phyloP scores from a whole-genome alignment of 208 protist species.

The Phytomonas sp. region DNA sequence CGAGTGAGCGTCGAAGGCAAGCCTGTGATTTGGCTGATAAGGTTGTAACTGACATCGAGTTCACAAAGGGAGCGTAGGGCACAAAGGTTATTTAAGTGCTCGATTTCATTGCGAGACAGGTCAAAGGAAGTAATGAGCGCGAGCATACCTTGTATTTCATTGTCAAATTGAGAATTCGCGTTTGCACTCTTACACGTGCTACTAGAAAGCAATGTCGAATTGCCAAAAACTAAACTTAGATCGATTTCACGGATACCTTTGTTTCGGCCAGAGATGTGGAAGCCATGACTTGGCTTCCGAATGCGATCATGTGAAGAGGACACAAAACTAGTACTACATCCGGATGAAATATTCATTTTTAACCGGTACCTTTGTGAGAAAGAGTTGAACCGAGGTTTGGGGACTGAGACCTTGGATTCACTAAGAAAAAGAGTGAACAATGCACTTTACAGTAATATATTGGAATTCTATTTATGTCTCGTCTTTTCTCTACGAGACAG shows the following conservation, averaged over 20 bases:
- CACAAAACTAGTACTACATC: neutral
- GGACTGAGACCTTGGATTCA: neutral
- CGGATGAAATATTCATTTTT: neutral
- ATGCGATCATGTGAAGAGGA: neutral
- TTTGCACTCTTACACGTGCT: neutral
- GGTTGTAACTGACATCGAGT: constrained; percentile 72
- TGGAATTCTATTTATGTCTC: neutral
- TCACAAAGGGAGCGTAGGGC: constrained; percentile 38
- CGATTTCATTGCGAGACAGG: constrained; percentile 71
- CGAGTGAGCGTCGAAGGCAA: constrained; percentile 58
- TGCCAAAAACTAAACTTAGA: constrained; percentile 55
- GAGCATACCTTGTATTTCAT: constrained; percentile 22
- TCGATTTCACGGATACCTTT: constrained; percentile 71
- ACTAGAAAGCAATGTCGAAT: constrained; percentile 25
- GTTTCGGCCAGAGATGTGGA: constrained; percentile 53
- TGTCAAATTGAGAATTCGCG: neutral
- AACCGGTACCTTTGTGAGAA: neutral
- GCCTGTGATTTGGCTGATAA: constrained; percentile 29
- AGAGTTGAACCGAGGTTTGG: neutral
- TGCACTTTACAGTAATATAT: neutral
- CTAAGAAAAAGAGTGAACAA: neutral
- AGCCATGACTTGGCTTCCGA: neutral
- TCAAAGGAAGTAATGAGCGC: constrained; percentile 72
- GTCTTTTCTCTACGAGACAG: neutral
- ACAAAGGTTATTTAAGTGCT: constrained; percentile 40